These are phyloP conservation scores for Vaucheria bursata DNA, from an alignment of 352 stramenopile species.

Conservation along the genomic window DNA sequence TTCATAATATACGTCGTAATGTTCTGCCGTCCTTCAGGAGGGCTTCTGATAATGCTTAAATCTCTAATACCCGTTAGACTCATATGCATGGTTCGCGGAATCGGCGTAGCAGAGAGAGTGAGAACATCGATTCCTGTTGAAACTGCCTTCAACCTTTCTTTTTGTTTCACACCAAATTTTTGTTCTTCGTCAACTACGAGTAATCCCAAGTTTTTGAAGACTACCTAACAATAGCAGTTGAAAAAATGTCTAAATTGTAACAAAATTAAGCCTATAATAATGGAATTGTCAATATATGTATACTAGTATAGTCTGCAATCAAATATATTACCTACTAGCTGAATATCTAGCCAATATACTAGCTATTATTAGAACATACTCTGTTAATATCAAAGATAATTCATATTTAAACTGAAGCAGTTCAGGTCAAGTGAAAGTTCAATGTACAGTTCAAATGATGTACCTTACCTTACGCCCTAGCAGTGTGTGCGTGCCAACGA, in stretches of 20 bases:
- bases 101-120: constrained; percentile 75
- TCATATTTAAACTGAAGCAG: too few species aligned
- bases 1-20: constrained; percentile 57
- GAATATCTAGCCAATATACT: too few species aligned
- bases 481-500: constrained; percentile 66
- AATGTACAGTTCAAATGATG: too few species aligned
- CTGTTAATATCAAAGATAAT: too few species aligned
- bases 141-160: constrained; percentile 56
- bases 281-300: too few species aligned
- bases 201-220: constrained; percentile 63
- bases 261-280: too few species aligned
- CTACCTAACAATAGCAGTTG: too few species aligned
- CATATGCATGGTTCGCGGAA: constrained; percentile 71
- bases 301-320: too few species aligned
- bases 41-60: constrained; percentile 60
- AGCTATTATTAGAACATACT: too few species aligned
- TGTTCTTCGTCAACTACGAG: constrained; percentile 71
- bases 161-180: constrained; percentile 50
- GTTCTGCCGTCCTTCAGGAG: constrained; percentile 60
- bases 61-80: constrained; percentile 63
- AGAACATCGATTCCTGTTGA: constrained; percentile 80
- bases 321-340: too few species aligned
- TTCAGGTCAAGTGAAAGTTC: too few species aligned
- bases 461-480: constrained; percentile 57
- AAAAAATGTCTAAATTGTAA: too few species aligned